A percentile compares a stretch with the other conserved stretches of the same genome.
Evolutionary conservation across 768 basidiomycete species (phyloP).

Genomic region (Boletus pseudopeckii): DNA sequence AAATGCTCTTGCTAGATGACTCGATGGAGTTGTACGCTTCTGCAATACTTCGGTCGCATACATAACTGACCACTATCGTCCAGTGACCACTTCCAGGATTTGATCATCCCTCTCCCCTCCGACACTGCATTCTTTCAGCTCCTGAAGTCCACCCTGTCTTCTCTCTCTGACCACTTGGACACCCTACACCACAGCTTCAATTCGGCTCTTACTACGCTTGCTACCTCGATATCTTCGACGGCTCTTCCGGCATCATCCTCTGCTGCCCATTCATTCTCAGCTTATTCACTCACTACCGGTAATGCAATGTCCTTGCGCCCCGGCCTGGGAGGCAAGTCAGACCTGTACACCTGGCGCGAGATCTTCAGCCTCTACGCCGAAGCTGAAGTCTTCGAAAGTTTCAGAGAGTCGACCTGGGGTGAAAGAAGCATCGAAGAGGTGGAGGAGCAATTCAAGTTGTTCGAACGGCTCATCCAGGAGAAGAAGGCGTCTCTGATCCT

Average conservation of each 20-base stretch:
- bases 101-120: slow-evolving; percentile 76
- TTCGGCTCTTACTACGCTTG: slow-evolving; percentile 45
- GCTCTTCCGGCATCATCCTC: slow-evolving; percentile 34
- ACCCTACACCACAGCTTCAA: slow-evolving; percentile 50
- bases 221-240: slow-evolving; percentile 33
- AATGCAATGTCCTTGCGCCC: slow-evolving; percentile 38
- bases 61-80: not conserved
- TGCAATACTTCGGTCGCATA: not conserved
- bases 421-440: slow-evolving; percentile 68
- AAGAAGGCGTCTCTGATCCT: slow-evolving; percentile 52
- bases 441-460: slow-evolving; percentile 60
- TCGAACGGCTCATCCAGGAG: slow-evolving; percentile 55
- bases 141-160: slow-evolving; percentile 57
- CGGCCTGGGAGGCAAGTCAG: slow-evolving; percentile 37
- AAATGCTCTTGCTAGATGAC: not conserved
- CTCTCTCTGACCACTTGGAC: slow-evolving; percentile 50
- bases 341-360: slow-evolving; percentile 86
- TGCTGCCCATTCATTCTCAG: slow-evolving; percentile 29
- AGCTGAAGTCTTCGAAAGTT: slow-evolving; percentile 77
- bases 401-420: slow-evolving; percentile 60
- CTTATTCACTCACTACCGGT: slow-evolving; percentile 26
- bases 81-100: slow-evolving; percentile 37
- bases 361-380: slow-evolving; percentile 88
- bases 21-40: slow-evolving; percentile 8
- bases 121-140: slow-evolving; percentile 80